Conservation (phyloP, 768 basidiomycete genomes). For the Russula lepida region DNA sequence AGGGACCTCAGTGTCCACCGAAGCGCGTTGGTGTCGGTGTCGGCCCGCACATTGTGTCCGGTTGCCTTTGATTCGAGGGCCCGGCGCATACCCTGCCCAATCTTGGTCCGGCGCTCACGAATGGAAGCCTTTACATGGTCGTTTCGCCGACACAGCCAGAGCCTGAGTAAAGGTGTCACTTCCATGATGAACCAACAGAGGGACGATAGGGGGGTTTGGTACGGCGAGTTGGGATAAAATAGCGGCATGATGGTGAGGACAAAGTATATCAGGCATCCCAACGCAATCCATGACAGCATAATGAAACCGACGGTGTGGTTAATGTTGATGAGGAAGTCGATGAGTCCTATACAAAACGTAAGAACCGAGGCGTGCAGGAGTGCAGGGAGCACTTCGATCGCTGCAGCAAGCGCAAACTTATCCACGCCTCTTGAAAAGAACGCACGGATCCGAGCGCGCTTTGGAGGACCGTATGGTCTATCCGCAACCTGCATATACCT, state of each 20-base stretch:
- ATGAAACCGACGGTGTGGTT: constrained; percentile 7
- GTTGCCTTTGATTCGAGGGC: constrained; percentile 1
- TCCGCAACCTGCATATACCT: constrained; percentile 12
- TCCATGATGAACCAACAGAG: constrained; percentile 1
- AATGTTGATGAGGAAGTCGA: constrained; percentile 12
- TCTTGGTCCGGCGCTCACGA: neutral
- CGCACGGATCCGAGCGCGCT: constrained; percentile 17
- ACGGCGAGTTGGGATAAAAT: constrained; percentile 8
- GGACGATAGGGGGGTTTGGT: constrained; percentile 16
- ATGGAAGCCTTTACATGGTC: neutral
- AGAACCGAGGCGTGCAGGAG: constrained; percentile 17
- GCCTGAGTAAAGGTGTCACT: neutral
- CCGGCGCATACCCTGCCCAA: constrained; percentile 3
- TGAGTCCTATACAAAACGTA: constrained; percentile 16
- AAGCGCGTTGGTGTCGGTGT: constrained; percentile 1
- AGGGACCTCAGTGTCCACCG: constrained; percentile 6
- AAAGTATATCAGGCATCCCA: constrained; percentile 2
- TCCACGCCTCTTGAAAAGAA: constrained; percentile 15
- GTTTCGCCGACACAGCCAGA: neutral
- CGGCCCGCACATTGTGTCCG: neutral
- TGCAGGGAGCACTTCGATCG: constrained; percentile 16
- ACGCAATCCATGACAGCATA: neutral
- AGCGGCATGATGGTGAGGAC: constrained; percentile 12
- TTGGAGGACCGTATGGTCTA: constrained; percentile 8
- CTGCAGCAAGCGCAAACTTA: constrained; percentile 4